A percentile compares a stretch with the other conserved stretches of the same genome.
These are phyloP conservation scores for Actinidia polygama DNA, from an alignment of 179 eudicot species.

Conservation along the genomic window DNA sequence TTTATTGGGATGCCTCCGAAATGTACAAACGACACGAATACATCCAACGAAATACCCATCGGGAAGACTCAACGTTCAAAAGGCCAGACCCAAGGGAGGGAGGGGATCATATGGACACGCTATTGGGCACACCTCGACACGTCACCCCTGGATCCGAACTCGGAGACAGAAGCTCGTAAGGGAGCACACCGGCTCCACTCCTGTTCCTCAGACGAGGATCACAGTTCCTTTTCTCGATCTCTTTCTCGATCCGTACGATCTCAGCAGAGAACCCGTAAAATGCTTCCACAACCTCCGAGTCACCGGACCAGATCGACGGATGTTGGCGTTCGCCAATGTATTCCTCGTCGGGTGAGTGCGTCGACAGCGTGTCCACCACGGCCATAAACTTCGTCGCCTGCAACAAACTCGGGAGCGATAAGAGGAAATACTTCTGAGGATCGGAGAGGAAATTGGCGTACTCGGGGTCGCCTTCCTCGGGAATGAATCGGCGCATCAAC, in stretches of 20 bases:
- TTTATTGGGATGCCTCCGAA: no score
- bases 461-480: conserved; percentile 80
- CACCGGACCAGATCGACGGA: conserved; percentile 81
- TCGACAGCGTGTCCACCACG: conserved; percentile 85
- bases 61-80: not conserved
- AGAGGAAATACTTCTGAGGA: conserved; percentile 75
- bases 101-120: conserved; percentile 69
- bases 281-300: conserved; percentile 65
- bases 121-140: conserved; percentile 95
- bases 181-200: conserved; percentile 93
- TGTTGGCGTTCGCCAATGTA: conserved; percentile 84
- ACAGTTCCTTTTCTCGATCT: conserved; percentile 70
- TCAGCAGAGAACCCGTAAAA: conserved; percentile 76
- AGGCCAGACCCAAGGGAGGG: not conserved
- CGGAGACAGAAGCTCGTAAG: conserved; percentile 91
- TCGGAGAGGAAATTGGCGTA: conserved; percentile 55
- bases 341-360: conserved; percentile 96
- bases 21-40: not conserved
- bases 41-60: not conserved
- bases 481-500: conserved; percentile 75
- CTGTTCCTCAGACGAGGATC: conserved; percentile 72
- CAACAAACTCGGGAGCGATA: conserved; percentile 70
- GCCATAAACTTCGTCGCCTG: conserved; percentile 96
- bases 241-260: conserved; percentile 68
- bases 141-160: conserved; percentile 93